Evolutionary conservation across 2,329 filamentous ascomycete genomes (phyloP), one percentile per base, ranked within the genome.

Genomic region (Fusarium subglutinans): DNA sequence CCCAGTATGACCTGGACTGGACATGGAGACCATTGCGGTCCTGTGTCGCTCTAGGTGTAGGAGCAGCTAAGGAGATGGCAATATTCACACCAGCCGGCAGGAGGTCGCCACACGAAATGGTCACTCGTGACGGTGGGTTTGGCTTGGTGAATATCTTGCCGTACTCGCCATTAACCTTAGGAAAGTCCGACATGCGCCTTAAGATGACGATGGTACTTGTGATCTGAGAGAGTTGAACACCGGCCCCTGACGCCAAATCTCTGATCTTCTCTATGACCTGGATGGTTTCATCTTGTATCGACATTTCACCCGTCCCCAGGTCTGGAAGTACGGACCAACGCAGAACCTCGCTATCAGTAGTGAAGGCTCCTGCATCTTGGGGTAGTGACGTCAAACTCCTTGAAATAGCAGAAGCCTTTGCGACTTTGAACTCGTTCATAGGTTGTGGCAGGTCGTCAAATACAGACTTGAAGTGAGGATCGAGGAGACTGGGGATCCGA

Each of bases 1-100:
- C 96, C 96, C 96, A 99, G 86, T 98, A 98, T 17, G 94, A 97
- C 44, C 94, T 87, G 8, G 93, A 95, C 83, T 98, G 96, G 11
- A 99, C 95, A 81, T 99, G 96, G 3, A 98, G 87, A 1, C 90
- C 90, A 58, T 87, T 86, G 83, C 93, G 82, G 38, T 80, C 77
- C n/a, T 61, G 60, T 10, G 59, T 69, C 14, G 71, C 65, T 28
- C 81, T 69, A 5, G 69, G 69, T 3, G 78, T 71, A 30, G 85
- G 84, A 8, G 85, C 80, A 3, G 84, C 84, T 44, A 90, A 80
- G 74, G 87, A 86, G 70, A 96, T 88, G 22, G 93, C 83, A 59
- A 92, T 88, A 67, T 91, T 87, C 57, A 87, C 83, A 15, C 86
- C 87, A 1, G 79, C 53, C 0, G 93, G 93, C 13, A 98, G 86